phyloP scores from a whole-genome alignment of 441 rosid genomes.

The Pelargonium citronellum region DNA sequence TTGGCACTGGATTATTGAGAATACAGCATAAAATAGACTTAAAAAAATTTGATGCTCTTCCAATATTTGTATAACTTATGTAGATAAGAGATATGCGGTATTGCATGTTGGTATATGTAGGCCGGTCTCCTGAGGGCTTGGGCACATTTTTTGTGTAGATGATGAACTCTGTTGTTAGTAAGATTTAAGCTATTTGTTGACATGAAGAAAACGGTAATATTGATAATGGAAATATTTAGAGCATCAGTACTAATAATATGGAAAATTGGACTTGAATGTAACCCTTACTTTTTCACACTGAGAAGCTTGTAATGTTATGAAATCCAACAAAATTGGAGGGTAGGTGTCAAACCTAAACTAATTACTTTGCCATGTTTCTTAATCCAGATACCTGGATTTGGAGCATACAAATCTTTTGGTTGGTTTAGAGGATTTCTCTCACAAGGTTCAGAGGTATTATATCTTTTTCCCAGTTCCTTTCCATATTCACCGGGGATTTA shows the following conservation, averaged over 20 bases:
- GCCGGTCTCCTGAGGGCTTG: no score
- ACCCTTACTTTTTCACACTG: not conserved
- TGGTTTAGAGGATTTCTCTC: conserved; percentile 55
- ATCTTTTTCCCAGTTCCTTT: not conserved
- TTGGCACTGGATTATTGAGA: not conserved
- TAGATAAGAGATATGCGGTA: no score
- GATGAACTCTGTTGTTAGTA: no score
- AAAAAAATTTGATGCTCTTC: no score
- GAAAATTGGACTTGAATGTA: not conserved
- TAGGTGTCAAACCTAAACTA: not conserved
- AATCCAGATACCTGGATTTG: conserved; percentile 64
- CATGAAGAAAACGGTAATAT: not conserved
- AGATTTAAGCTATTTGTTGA: no score
- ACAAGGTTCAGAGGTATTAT: conserved; percentile 57
- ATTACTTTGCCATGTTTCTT: conserved; percentile 10
- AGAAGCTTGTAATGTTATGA: not conserved
- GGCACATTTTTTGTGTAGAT: no score
- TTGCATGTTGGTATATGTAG: no score
- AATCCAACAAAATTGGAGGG: not conserved
- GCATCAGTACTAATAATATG: not conserved
- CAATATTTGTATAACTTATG: no score
- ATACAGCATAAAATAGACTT: no score
- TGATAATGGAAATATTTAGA: not conserved
- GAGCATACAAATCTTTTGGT: conserved; percentile 60
- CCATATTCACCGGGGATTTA: not conserved